These are phyloP conservation scores for Aspergillus panamensis DNA, from an alignment of 495 filamentous ascomycete species.

Conservation along the genomic window DNA sequence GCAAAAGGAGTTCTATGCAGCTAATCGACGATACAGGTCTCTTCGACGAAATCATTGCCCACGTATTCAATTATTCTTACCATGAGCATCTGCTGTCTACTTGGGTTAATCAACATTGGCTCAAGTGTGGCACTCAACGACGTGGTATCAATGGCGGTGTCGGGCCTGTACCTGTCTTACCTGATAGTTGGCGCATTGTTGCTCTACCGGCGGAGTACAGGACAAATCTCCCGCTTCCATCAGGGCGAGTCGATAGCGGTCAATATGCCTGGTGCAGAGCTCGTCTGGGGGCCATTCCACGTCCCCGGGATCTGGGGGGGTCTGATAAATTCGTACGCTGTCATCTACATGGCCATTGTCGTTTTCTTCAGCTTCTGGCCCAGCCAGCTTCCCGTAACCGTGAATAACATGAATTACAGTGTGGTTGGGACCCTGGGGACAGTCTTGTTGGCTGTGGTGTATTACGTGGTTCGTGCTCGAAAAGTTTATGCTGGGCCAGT, in stretches of 20 bases:
- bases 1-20: neutral
- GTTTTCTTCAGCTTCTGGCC: conserved; percentile 45
- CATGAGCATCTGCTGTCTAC: conserved; percentile 31
- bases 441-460: conserved; percentile 34
- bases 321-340: conserved; percentile 29
- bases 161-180: conserved; percentile 44
- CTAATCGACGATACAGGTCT: conserved; percentile 20
- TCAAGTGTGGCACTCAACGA: conserved; percentile 47
- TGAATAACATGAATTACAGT: conserved; percentile 36
- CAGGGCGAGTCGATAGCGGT: conserved; percentile 19
- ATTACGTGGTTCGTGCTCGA: conserved; percentile 36
- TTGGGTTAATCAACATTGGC: conserved; percentile 46
- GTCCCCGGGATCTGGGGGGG: conserved; percentile 30
- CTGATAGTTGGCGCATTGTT: conserved; percentile 43
- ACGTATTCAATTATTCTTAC: conserved; percentile 40
- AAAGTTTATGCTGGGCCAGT: conserved; percentile 40
- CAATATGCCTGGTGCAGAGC: conserved; percentile 30
- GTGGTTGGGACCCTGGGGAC: conserved; percentile 33
- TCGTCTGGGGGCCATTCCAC: conserved; percentile 43
- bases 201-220: conserved; percentile 44
- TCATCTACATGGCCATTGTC: conserved; percentile 39
- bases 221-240: conserved; percentile 27
- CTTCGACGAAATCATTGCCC: conserved; percentile 35
- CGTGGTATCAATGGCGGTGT: conserved; percentile 41
- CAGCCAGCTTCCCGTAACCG: conserved; percentile 21